Evolutionary conservation across 1,284 basidiomycete genomes (phyloP), one percentile per base, ranked within the genome.

Genomic region (Irpex sp.): DNA sequence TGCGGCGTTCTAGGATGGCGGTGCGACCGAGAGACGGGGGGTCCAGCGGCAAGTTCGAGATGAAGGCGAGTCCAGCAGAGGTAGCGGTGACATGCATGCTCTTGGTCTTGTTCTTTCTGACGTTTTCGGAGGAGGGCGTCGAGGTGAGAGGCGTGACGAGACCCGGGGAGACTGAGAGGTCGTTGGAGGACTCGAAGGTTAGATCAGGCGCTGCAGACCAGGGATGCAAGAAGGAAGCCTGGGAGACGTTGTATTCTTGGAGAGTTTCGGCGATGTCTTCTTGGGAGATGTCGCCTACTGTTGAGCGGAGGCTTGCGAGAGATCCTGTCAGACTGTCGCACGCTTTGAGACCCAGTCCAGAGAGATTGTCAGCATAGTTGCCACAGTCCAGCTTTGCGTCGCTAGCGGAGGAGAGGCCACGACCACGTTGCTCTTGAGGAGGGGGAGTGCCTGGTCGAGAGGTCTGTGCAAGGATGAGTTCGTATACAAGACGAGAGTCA

Each of bases 41-140:
- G 31, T 55, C 33, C 7, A 49, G 57, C 8, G 31, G 36, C 36
- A 17, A 17, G 13, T 53, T 33, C 43, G 51, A 46, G 39, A 43
- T 3, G 11, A 15, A 9, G 31, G 11, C 50, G 15, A 50, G 56
- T 5, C 61, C 26, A 46, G 51, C 50, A 55, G 11, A 59, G 49
- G n/a, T 39, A n/a, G 11, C 53, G 49, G n/a, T 39, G 9, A 62
- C 49, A 15, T 62, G 50, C 53, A 65, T 60, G 55, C 63, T 65
- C 53, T 58, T 55, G 7, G 61, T 57, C 31, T 58, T 55, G 7
- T 57, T 57, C 31, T 62, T 65, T 21, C 61, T 55, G 33, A 59
- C 33, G 47, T 53, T 62, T 46, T 65, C 63, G 2, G 57, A 62
- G 21, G 63, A 62, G 26, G 21, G 57, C 6, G 53, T 26, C 35